phyloP scores from a whole-genome alignment of 306 rosid genomes.

The Begonia fuchsioides region DNA sequence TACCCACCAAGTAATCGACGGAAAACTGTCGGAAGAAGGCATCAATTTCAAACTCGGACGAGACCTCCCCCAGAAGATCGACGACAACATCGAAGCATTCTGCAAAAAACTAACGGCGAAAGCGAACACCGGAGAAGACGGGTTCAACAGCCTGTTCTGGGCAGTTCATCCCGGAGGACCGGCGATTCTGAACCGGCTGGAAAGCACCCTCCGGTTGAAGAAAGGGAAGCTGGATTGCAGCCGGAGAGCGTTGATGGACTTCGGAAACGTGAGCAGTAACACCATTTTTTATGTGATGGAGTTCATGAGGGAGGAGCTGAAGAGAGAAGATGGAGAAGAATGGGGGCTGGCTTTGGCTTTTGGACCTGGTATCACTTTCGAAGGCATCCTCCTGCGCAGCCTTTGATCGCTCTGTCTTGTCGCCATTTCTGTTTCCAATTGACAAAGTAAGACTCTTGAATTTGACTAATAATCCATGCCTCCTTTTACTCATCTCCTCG shows the following conservation, averaged over 20 bases:
- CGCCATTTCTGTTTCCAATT: too few species aligned
- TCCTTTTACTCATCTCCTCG: too few species aligned
- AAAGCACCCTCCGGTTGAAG: slow-evolving; percentile 33
- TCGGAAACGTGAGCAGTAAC: slow-evolving; percentile 88
- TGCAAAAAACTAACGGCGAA: slow-evolving; percentile 54
- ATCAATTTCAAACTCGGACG: slow-evolving; percentile 85
- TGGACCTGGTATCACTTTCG: slow-evolving; percentile 95
- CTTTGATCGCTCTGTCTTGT: slow-evolving; percentile 19
- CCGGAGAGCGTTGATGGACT: slow-evolving; percentile 69
- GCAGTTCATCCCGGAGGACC: slow-evolving; percentile 96
- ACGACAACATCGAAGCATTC: slow-evolving; percentile 75
- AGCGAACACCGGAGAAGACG: slow-evolving; percentile 15
- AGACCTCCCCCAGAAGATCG: slow-evolving; percentile 84
- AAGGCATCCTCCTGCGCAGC: slow-evolving; percentile 85
- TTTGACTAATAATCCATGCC: too few species aligned
- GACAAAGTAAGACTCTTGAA: too few species aligned
- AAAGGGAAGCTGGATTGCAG: slow-evolving; percentile 61
- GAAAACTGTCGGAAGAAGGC: slow-evolving; percentile 69
- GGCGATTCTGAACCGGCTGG: slow-evolving; percentile 70
- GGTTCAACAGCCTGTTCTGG: slow-evolving; percentile 77
- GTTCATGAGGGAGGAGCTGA: slow-evolving; percentile 57
- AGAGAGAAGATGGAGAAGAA: slow-evolving; percentile 43
- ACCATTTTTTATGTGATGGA: slow-evolving; percentile 88
- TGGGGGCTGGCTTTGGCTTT: slow-evolving; percentile 93
- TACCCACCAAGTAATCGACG: slow-evolving; percentile 68